Evolutionary conservation across 106 monocot genomes (phyloP).

Genomic region (Dioscorea alata): DNA sequence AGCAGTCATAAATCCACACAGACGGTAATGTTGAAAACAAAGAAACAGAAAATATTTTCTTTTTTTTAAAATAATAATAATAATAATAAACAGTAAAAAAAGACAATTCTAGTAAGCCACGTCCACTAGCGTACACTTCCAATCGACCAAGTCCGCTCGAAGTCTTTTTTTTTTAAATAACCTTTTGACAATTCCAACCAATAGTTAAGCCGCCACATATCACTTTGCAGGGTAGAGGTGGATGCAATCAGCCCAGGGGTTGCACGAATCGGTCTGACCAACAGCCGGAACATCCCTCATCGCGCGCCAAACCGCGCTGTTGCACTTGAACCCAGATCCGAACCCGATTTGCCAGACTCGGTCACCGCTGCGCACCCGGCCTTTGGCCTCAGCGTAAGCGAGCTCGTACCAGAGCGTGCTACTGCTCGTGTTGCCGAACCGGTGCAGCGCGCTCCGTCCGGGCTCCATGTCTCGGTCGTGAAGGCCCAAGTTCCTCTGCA

Average conservation of each 20-base stretch:
- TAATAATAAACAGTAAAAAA: too few species aligned
- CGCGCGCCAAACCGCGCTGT: constrained; percentile 10
- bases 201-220: background rate
- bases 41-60: too few species aligned
- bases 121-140: too few species aligned
- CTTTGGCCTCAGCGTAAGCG: constrained; percentile 12
- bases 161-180: too few species aligned
- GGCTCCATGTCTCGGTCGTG: constrained; percentile 8
- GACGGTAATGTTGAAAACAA: too few species aligned
- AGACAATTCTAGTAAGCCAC: too few species aligned
- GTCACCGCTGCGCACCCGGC: background rate
- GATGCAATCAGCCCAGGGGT: constrained; percentile 11
- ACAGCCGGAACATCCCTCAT: background rate
- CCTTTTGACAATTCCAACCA: too few species aligned
- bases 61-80: too few species aligned
- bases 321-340: constrained; percentile 12
- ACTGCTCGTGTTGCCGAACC: constrained; percentile 35
- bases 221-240: background rate
- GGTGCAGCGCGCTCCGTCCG: constrained; percentile 14
- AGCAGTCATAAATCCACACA: too few species aligned
- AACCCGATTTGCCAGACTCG: constrained; percentile 9
- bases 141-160: too few species aligned
- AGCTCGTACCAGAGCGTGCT: constrained; percentile 44
- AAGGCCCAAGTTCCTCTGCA: constrained; percentile 9
- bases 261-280: background rate